Base-by-base conservation (phyloP, 1,284 basidiomycete genomes). In the Ganoderma lucidum region DNA sequence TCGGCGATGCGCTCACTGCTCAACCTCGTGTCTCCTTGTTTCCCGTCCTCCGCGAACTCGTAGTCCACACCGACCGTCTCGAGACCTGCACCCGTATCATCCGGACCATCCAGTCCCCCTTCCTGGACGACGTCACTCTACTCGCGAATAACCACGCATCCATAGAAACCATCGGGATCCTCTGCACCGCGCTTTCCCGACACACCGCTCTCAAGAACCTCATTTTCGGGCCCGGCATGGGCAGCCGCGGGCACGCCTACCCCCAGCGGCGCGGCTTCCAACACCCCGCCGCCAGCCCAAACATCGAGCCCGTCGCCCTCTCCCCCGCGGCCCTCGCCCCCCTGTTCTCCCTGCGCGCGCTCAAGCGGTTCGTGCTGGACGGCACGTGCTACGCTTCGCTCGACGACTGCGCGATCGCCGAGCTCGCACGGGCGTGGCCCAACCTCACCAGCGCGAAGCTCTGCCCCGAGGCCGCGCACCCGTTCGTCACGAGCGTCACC, bases 331-430 rank as follows among this genome's bases (percentile, higher is more conserved):
- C 6, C 53, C 53, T 56, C 53, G 28, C 12, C 23, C 53, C 53
- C 14, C 30, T 56, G 30, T 12, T 56, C 53, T 32, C 53, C 53
- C 53, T 56, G 1, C 53, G 17, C 15, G 30, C 53, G 15, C 53
- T 56, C 30, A 28, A 56, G 6, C 14, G 32, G 6, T 32, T 56
- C 53, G 28, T 15, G 15, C 53, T 56, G 14, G 53, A 56, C 15
- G 53, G 53, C 6, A 56, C 53, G 23, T 56, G 53, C 53, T 56
- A 56, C 53, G 53, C 53, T 1, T 32, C 30, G 53, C 53, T 56
- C 53, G 53, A 56, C 53, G 53, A 56, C 53, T 5, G 30, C 53
- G 53, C 53, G 15, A 8, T 56, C 53, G 53, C 53, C 15, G 30
- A 30, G 30, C 30, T 56, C 53, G 53, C 32, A 28, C 30, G 12